Percentiles rank a stretch among this genome's conserved stretches.
Evolutionary conservation across 768 basidiomycete genomes (phyloP).

Genomic region (Holtermanniella nyarrowii): DNA sequence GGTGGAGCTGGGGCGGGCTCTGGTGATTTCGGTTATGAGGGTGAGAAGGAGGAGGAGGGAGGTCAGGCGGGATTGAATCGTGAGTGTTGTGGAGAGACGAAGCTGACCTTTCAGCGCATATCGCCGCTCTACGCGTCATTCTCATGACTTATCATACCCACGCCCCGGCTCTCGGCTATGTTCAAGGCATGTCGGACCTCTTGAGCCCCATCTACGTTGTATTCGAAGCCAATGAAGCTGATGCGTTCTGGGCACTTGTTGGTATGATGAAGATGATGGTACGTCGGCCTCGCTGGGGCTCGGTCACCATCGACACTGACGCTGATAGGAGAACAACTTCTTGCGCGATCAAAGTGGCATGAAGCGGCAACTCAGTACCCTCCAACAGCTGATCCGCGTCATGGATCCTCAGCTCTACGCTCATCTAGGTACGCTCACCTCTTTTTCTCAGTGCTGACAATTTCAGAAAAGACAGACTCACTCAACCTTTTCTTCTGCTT

Average conservation of each 20-base stretch:
- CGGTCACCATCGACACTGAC: not conserved
- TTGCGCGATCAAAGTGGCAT: conserved; percentile 93
- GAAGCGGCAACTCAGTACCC: conserved; percentile 79
- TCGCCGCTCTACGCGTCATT: conserved; percentile 74
- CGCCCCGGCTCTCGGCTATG: conserved; percentile 60
- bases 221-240: conserved; percentile 73
- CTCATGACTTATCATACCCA: conserved; percentile 55
- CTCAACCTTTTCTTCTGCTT: conserved; percentile 97
- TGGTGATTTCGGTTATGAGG: conserved; percentile 12
- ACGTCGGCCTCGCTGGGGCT: conserved; percentile 27
- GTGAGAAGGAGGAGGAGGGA: conserved; percentile 35
- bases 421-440: conserved; percentile 56
- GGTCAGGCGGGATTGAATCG: conserved; percentile 35
- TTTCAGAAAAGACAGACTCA: conserved; percentile 68
- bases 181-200: conserved; percentile 97
- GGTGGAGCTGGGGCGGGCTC: conserved; percentile 30
- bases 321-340: conserved; percentile 77
- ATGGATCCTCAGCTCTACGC: conserved; percentile 95
- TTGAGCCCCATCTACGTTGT: conserved; percentile 89
- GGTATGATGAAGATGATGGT: conserved; percentile 94
- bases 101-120: conserved; percentile 47
- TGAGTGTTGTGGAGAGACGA: conserved; percentile 11
- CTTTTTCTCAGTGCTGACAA: not conserved
- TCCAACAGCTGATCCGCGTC: conserved; percentile 79
- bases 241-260: conserved; percentile 95